Evolutionary conservation across 2,329 filamentous ascomycete species (phyloP).

Genomic region (Colletotrichum falcatum): DNA sequence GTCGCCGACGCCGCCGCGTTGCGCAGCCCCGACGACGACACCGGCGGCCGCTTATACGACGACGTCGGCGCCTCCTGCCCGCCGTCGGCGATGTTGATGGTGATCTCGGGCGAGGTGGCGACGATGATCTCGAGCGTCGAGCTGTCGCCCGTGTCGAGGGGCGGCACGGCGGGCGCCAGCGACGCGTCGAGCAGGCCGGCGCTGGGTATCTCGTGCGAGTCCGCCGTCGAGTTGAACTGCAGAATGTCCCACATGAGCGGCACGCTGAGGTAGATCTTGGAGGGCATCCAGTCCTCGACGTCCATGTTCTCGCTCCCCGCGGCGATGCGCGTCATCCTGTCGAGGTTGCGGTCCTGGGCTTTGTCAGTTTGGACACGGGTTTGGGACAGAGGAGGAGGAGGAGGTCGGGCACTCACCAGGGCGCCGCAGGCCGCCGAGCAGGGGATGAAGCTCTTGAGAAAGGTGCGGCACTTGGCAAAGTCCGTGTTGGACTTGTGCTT

Average conservation of each 20-base stretch:
- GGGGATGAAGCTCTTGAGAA: slow-evolving; percentile 60
- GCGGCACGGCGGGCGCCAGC: slow-evolving; percentile 49
- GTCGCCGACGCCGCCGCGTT: neutral
- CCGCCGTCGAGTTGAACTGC: slow-evolving; percentile 58
- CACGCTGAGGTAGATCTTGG: slow-evolving; percentile 64
- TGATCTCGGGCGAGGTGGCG: slow-evolving; percentile 63
- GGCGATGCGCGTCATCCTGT: slow-evolving; percentile 62
- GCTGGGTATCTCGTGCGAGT: slow-evolving; percentile 50
- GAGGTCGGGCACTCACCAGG: slow-evolving; percentile 52
- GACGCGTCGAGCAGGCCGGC: slow-evolving; percentile 58
- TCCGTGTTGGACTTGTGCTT: slow-evolving; percentile 65
- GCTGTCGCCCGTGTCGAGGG: slow-evolving; percentile 51
- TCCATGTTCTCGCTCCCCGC: slow-evolving; percentile 61
- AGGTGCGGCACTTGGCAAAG: slow-evolving; percentile 62
- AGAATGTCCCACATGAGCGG: slow-evolving; percentile 66
- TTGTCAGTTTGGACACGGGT: neutral
- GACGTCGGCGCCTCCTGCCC: slow-evolving; percentile 62
- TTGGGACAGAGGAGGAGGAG: neutral
- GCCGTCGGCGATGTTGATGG: slow-evolving; percentile 63
- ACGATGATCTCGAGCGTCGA: slow-evolving; percentile 62
- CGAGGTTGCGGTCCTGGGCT: slow-evolving; percentile 59
- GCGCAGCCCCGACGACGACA: slow-evolving; percentile 42
- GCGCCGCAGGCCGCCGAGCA: slow-evolving; percentile 60
- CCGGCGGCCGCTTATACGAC: slow-evolving; percentile 49
- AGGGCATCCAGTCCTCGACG: slow-evolving; percentile 64